A percentile compares a stretch with the other conserved stretches of the same genome.
Evolutionary conservation across 768 basidiomycete genomes (phyloP).

Genomic region (Russula vinacea): DNA sequence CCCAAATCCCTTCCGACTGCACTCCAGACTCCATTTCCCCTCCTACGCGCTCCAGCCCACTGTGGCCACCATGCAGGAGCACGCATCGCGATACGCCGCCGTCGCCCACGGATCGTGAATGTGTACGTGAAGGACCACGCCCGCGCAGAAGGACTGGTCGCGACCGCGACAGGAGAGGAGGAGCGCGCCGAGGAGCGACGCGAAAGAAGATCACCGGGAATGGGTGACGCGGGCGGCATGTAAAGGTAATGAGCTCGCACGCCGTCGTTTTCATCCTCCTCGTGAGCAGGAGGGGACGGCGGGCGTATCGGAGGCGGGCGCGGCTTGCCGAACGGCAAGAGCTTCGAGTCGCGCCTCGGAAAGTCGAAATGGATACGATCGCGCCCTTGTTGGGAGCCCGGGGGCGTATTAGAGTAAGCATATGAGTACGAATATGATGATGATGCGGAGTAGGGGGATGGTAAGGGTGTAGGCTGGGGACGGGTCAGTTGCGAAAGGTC

Average conservation of each 20-base stretch:
- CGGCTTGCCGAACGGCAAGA: background rate
- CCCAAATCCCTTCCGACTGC: conserved; percentile 21
- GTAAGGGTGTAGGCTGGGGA: background rate
- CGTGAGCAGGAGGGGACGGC: conserved; percentile 15
- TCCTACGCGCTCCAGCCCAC: background rate
- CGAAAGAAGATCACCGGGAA: conserved; percentile 14
- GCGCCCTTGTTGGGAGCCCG: conserved; percentile 11
- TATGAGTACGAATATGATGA: conserved; percentile 30
- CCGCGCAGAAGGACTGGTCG: background rate
- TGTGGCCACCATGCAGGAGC: conserved; percentile 36
- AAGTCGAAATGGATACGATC: conserved; percentile 8
- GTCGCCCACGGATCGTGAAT: conserved; percentile 53
- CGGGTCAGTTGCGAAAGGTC: background rate
- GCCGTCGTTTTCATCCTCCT: conserved; percentile 29
- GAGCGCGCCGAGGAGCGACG: conserved; percentile 9
- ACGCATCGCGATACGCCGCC: conserved; percentile 51
- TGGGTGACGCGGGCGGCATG: conserved; percentile 19
- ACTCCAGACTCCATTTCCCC: conserved; percentile 12
- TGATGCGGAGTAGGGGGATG: conserved; percentile 30
- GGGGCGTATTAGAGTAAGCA: conserved; percentile 28
- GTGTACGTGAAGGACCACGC: conserved; percentile 46
- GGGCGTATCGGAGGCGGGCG: background rate
- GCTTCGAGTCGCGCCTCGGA: conserved; percentile 8
- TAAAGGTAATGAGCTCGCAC: conserved; percentile 28
- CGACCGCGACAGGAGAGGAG: background rate